Evolutionary conservation across 73 alveolate species (phyloP), one percentile per base, ranked within the genome.

Genomic region (Paramecium biaurelia): DNA sequence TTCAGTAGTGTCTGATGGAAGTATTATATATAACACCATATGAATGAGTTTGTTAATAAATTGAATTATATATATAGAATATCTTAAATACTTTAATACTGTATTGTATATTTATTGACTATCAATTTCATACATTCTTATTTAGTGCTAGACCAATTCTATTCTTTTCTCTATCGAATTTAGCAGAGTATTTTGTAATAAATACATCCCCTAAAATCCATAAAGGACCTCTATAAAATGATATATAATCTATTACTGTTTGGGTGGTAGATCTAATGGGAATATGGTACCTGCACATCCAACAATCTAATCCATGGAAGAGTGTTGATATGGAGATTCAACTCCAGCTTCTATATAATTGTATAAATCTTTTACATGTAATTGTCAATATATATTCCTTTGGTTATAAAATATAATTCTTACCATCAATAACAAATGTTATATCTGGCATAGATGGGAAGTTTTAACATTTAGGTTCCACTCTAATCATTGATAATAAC

Each of bases 131-230:
- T 15, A 47, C 59, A 47, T 47, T 47, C 14, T 47, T 47, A 47
- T 47, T 47, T n/a, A 59, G 7, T 59, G 95, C 95, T 38, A 95
- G 86, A 5, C 96, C 96, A 6, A 95, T 96, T 76, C 95, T 95
- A 95, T 94, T 93, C 85, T 94, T 72, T 63, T 94, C 92, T 93
- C 93, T 92, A 92, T 94, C 96, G 93, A 95, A 94, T 92, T 30
- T 59, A 4, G 97, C 63, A 49, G 89, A 92, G 84, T 92, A 94
- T 94, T 92, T 94, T 38, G 95, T 93, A 93, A 94, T 92, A 92
- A 94, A 92, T 41, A 92, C 70, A 42, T 94, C 97, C 5, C 97
- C 97, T 10, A 94, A 63, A 20, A 92, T 92, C 95, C 95, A 92
- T 37, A 86, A 18, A 32, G 93, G 93, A 4, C 93, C 92, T 74